Evolutionary conservation across 139 green algal genomes (phyloP), one percentile per base, ranked within the genome.

Genomic region (Chlorella sp.): DNA sequence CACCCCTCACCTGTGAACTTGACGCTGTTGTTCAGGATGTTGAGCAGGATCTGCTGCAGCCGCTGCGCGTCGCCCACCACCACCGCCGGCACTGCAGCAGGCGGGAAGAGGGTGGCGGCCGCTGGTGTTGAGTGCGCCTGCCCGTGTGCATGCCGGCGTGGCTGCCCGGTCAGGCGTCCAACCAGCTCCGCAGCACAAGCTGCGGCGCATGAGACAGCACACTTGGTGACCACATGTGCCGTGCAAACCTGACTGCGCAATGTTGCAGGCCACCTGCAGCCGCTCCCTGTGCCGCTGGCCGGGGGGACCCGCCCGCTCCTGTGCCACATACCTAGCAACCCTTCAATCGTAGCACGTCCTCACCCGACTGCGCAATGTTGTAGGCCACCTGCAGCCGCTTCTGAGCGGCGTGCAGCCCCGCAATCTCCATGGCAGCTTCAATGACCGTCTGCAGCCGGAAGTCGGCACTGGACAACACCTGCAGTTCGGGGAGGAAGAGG

Each of bases 21-120:
- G 65, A 97, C 92, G 4, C 93, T 94, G 80, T 98, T 98, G 88
- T 95, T 96, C 1, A 98, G 86, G 28, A 97, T 88, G 89, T 98
- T 98, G n/a, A 97, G 89, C 76, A 98, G 79, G 73, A 98, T 78
- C 87, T 95, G 93, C 87, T 96, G 91, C 78, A 97, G 88, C 54
- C 95, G 92, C 69, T 95, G 92, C 19, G 92, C 89, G 78, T 97
- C 94, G 56, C 92, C 93, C 38, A 88, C 56, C 28, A 93, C 44
- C 1, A 85, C 54, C 7, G 48, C 36, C 1, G 90, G 90, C 58
- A 89, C 88, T 73, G 73, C 64, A 68, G 88, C 19, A 17, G 38
- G 16, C 7, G 14, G 26, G 7, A 30, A 14, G 20, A 32, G 68
- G 2, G 20, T 36, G 38, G 36, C 68, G 51, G n/a, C n/a, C n/a